Evolutionary conservation across 225 moss, liverwort and hornwort species (phyloP), one percentile per base, ranked within the genome.

Genomic region (Antitrichia curtipendula): DNA sequence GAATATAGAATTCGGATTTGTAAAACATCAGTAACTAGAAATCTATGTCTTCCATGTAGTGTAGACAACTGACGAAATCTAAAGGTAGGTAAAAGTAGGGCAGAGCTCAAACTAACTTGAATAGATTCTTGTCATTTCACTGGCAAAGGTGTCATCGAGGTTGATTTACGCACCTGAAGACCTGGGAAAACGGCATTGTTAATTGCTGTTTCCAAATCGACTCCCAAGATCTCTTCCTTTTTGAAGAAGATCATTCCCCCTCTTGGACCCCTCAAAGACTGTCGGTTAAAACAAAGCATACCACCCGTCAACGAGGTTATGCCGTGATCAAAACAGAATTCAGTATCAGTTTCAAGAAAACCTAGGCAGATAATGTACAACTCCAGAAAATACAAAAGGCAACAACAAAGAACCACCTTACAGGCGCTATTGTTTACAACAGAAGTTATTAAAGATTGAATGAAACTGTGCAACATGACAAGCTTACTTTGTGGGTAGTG

Each of bases 201-300:
- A 47, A 97, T 95, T 53, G 92, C 87, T 25, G 79, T 95, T 90
- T 97, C 97, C 65, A 97, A 75, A 85, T 97, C 93, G 34, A 95
- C 76, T 85, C 97, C 97, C 84, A 91, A 85, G 43, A 95, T 91
- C 75, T 90, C 90, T 88, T 88, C 93, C 89, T 93, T 97, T 56
- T 76, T 96, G 88, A 92, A 97, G 81, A 97, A 97, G 17, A 97
- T 96, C 95, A 97, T 97, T 45, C 96, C 97, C 89, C 97, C 97
- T 85, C 96, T 95, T 69, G 96, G 97, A 74, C 97, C 97, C 88
- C 96, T 95, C 85, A 97, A 90, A 76, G 95, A 95, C 95, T 97
- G 84, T 62, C 49, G 32, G 53, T 68, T 38, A 41, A 14, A 79
- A 84, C 47, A n/a, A 63, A 69, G 57, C 53, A 68, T 63, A 78